Evolutionary conservation across 2,329 filamentous ascomycete genomes (phyloP), one percentile per base, ranked within the genome.

Genomic region (Arachnomyces sp.): DNA sequence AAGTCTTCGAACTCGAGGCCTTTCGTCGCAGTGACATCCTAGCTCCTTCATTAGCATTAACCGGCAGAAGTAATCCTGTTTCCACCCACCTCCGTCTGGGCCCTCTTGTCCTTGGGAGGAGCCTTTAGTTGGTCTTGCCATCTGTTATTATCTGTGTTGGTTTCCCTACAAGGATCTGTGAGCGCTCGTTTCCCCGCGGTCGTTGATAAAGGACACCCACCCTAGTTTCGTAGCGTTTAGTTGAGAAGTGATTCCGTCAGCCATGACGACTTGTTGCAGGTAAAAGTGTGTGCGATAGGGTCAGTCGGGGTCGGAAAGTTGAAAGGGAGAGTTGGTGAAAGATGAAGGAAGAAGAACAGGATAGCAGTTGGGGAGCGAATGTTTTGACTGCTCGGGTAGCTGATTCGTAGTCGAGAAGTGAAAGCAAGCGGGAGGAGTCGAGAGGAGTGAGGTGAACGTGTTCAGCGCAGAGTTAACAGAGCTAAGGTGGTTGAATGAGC

Each of bases 1-100:
- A 98, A 95, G 52, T 96, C 86, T 66, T 98, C 93, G 59, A 95
- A 98, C 54, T 98, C 92, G 47, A 98, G 74, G 45, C 92, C 92
- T 70, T 95, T 96, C 25, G 90, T 98, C 56, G 88, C 89, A 43
- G 90, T 96, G 46, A 98, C 93, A 84, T 98, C 92, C 84, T 94
- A 54, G 36, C 47, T 32, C 31, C 31, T 16, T 32, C 31, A 37
- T 47, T 45, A 38, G 40, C 13, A 28, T 35, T 17, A 32, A 34
- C 9, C 16, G 8, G 29, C 29, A 29, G 46, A 51, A 36, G 34
- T 15, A 42, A 34, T 9, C n/a, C 31, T 37, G 16, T 8, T 35
- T 15, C n/a, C 15, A 55, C 59, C 34, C 52, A 70, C 67, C 60
- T 72, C 69, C 41, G 69, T 72, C 52, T 72, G 69, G 45, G 65